Evolutionary conservation across 768 basidiomycete species (phyloP).

Genomic region (Boletus barrowsii): DNA sequence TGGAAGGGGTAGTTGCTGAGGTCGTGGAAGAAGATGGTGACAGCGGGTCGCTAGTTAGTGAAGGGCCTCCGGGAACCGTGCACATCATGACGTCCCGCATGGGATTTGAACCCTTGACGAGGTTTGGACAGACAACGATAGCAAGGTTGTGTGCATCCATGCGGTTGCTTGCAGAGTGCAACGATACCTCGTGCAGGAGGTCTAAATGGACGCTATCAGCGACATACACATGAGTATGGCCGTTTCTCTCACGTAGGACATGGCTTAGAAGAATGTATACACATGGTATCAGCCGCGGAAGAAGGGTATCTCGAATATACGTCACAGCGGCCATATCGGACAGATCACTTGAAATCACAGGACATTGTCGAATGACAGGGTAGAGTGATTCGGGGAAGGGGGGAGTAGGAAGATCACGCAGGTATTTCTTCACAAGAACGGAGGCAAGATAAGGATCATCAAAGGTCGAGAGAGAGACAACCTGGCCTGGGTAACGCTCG

Average conservation of each 20-base stretch:
- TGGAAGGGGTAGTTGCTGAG: constrained; percentile 16
- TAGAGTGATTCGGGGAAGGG: constrained; percentile 74
- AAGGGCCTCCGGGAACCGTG: constrained; percentile 50
- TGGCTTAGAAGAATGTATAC: constrained; percentile 71
- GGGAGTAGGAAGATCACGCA: constrained; percentile 76
- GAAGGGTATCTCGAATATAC: constrained; percentile 67
- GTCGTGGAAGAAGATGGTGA: constrained; percentile 16
- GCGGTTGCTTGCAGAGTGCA: constrained; percentile 60
- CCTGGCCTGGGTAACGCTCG: constrained; percentile 49
- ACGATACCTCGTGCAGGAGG: constrained; percentile 74
- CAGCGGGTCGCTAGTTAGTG: constrained; percentile 31
- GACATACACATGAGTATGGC: background rate
- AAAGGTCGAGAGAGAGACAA: constrained; percentile 75
- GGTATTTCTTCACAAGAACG: constrained; percentile 81
- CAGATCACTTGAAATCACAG: constrained; percentile 48
- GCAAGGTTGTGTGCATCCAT: constrained; percentile 87
- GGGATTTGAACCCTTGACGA: constrained; percentile 67
- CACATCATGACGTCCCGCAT: constrained; percentile 75
- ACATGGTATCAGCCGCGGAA: constrained; percentile 68
- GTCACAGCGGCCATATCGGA: constrained; percentile 54
- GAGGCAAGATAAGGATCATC: constrained; percentile 79
- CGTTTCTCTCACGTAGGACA: constrained; percentile 51
- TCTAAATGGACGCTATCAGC: constrained; percentile 41
- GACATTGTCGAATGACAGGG: constrained; percentile 64
- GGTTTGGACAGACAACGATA: constrained; percentile 76